A percentile compares a stretch with the other conserved stretches of the same genome.
Conservation (phyloP, 306 rosid species). For the Cicer chorassanicum region DNA sequence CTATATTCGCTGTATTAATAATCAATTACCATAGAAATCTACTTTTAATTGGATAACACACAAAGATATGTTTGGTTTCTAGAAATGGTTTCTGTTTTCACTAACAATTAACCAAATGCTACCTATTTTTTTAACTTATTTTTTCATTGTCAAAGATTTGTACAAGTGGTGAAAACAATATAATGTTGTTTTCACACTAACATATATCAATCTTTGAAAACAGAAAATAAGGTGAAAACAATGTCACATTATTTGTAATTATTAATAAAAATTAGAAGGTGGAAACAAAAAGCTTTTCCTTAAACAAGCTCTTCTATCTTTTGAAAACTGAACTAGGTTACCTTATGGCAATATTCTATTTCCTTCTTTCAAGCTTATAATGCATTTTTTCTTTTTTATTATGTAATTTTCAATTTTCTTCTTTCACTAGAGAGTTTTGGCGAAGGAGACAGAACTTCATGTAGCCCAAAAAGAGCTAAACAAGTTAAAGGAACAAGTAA, state of each 20-base stretch:
- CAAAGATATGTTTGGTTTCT: background rate
- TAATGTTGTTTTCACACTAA: background rate
- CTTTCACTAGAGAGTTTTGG: constrained; percentile 75
- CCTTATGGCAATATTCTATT: constrained; percentile 9
- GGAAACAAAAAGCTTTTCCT: background rate
- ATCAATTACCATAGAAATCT: constrained; percentile 5
- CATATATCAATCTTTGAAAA: background rate
- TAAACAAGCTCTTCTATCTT: constrained; percentile 15
- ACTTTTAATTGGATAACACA: background rate
- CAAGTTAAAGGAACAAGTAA: constrained; percentile 80
- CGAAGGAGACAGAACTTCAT: constrained; percentile 87
- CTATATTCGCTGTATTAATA: constrained; percentile 9
- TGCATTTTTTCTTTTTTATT: constrained; percentile 19
- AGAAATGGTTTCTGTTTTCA: background rate
- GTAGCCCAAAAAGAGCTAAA: constrained; percentile 77
- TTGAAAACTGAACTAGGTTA: constrained; percentile 4
- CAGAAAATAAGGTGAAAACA: background rate
- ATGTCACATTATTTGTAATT: background rate
- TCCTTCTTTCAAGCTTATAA: constrained; percentile 9
- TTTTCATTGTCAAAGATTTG: background rate
- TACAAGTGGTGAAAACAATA: background rate
- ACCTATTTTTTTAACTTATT: background rate
- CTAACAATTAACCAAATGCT: background rate
- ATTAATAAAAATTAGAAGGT: background rate
- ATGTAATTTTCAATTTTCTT: constrained; percentile 38